Percentiles rank a stretch among this genome's conserved stretches.
These are phyloP conservation scores for Bipolaris gigantea DNA, from an alignment of 2,329 filamentous ascomycete species.

Conservation along the genomic window DNA sequence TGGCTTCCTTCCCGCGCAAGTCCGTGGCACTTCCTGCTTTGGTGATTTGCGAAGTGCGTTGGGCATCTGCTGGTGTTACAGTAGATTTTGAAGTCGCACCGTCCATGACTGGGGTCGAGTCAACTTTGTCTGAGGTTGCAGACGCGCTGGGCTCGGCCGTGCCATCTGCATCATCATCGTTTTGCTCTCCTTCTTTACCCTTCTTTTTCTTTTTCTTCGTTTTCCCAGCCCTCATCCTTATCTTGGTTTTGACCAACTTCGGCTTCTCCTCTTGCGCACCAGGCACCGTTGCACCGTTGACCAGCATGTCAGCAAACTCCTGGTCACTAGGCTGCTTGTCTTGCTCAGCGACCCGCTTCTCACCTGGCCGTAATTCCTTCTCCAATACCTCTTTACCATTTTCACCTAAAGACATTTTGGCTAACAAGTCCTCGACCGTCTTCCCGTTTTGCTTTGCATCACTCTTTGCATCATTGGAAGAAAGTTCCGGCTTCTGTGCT, in stretches of 20 bases:
- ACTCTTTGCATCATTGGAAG: conserved; percentile 10
- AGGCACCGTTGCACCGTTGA: conserved; percentile 26
- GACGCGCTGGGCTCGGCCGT: conserved; percentile 13
- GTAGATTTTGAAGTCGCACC: not conserved
- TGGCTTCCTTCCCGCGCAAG: conserved; percentile 27
- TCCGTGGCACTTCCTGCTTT: conserved; percentile 37
- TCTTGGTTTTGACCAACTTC: conserved; percentile 41
- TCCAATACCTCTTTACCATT: conserved; percentile 6
- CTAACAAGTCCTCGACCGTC: conserved; percentile 28
- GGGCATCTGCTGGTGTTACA: conserved; percentile 1
- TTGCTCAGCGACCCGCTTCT: not conserved
- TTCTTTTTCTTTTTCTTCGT: conserved; percentile 30
- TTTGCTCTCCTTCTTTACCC: conserved; percentile 20
- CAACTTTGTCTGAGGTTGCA: conserved; percentile 7
- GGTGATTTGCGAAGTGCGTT: conserved; percentile 17
- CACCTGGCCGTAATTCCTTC: conserved; percentile 8
- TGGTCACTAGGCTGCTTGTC: conserved; percentile 27
- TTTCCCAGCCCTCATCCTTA: conserved; percentile 40
- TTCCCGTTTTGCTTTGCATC: conserved; percentile 17
- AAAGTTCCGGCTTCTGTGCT: conserved; percentile 9
- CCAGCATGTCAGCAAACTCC: conserved; percentile 34
- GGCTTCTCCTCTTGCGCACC: conserved; percentile 17
- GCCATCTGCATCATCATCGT: conserved; percentile 14
- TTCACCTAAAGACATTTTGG: conserved; percentile 26
- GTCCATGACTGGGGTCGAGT: conserved; percentile 5